A percentile compares a stretch with the other conserved stretches of the same genome.
Conservation (phyloP, 148 eudicot genomes). For the Silene conica region DNA sequence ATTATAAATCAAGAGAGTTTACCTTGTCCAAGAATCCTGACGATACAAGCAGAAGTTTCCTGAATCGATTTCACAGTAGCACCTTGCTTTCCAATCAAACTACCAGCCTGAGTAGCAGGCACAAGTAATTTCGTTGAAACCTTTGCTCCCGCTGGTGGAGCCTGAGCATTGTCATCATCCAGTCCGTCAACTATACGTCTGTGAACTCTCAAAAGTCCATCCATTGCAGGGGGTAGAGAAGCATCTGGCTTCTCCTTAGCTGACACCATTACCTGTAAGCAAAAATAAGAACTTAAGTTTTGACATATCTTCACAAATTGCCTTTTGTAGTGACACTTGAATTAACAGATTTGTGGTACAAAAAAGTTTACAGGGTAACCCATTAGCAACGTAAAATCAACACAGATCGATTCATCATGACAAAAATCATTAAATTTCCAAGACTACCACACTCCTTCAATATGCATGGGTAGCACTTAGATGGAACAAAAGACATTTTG, state of each 20-base stretch:
- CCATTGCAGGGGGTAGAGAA: slow-evolving; percentile 78
- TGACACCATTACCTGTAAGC: slow-evolving; percentile 75
- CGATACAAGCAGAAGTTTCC: slow-evolving; percentile 71
- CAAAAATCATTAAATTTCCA: not conserved
- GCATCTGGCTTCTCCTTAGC: slow-evolving; percentile 85
- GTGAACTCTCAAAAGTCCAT: slow-evolving; percentile 81
- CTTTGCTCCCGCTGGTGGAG: slow-evolving; percentile 53
- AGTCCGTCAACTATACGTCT: slow-evolving; percentile 72
- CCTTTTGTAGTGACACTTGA: not conserved
- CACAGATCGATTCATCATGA: not conserved
- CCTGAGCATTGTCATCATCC: slow-evolving; percentile 55
- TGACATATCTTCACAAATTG: not conserved
- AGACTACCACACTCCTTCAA: not conserved
- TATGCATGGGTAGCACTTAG: not conserved
- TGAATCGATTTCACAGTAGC: slow-evolving; percentile 77
- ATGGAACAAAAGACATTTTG: not conserved
- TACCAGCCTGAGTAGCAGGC: slow-evolving; percentile 89
- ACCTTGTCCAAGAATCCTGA: slow-evolving; percentile 77
- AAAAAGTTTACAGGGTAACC: not conserved
- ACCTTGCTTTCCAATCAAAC: slow-evolving; percentile 84
- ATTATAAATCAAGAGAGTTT: slow-evolving; percentile 3
- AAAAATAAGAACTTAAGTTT: not conserved
- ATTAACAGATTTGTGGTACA: not conserved
- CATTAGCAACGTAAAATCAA: not conserved
- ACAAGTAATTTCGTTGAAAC: slow-evolving; percentile 72